Evolutionary conservation across 2,329 filamentous ascomycete genomes (phyloP).

Genomic region (Alternaria triticina): DNA sequence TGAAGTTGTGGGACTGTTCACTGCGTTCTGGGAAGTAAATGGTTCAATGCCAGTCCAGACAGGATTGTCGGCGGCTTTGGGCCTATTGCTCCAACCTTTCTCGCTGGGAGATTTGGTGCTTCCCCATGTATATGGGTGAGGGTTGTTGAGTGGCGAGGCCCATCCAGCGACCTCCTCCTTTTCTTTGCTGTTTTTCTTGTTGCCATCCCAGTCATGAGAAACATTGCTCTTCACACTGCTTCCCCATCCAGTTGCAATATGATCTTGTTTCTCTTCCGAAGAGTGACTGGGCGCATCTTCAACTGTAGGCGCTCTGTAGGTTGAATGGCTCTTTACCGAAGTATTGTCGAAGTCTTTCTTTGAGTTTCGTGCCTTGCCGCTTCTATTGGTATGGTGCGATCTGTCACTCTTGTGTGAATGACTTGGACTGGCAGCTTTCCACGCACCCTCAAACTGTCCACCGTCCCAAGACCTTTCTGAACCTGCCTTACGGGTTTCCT

Average conservation of each 20-base stretch:
- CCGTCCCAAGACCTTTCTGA: not conserved
- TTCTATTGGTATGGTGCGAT: not conserved
- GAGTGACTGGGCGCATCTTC: conserved; percentile 24
- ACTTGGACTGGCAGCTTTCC: conserved; percentile 1
- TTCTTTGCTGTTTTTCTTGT: not conserved
- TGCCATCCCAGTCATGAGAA: not conserved
- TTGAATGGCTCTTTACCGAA: conserved; percentile 18
- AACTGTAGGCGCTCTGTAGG: conserved; percentile 31
- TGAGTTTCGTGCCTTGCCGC: not conserved
- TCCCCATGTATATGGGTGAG: conserved; percentile 10
- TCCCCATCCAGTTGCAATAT: conserved; percentile 1
- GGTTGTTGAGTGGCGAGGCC: not conserved
- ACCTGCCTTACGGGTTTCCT: not conserved
- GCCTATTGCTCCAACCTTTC: not conserved
- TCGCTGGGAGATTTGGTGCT: not conserved
- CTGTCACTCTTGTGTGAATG: not conserved
- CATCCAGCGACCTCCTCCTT: not conserved
- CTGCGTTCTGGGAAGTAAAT: not conserved
- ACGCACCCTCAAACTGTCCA: not conserved
- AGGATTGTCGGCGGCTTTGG: not conserved
- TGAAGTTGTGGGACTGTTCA: not conserved
- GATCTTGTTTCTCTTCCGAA: conserved; percentile 1
- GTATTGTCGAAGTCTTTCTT: conserved; percentile 1
- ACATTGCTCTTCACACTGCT: not conserved
- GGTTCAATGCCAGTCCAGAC: conserved; percentile 1